These are phyloP conservation scores for Boletales sp. DNA, from an alignment of 768 basidiomycete genomes.

Conservation along the genomic window DNA sequence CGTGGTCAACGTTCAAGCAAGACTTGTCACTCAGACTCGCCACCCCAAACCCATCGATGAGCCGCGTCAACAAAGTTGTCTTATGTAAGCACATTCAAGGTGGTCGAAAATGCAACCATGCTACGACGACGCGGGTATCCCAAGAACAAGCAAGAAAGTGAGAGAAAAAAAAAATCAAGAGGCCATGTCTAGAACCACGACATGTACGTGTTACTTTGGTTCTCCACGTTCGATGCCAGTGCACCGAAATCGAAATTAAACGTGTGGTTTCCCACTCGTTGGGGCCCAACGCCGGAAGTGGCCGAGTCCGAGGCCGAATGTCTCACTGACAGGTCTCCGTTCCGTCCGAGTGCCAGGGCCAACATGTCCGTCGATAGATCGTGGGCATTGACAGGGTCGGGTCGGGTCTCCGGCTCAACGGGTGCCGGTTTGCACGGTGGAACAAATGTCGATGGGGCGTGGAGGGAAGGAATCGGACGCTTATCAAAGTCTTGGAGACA, in stretches of 20 bases:
- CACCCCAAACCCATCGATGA: conserved; percentile 6
- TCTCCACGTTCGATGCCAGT: conserved; percentile 50
- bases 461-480: conserved; percentile 15
- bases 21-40: conserved; percentile 5
- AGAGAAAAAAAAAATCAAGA: conserved; percentile 11
- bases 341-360: conserved; percentile 27
- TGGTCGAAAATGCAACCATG: neutral
- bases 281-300: conserved; percentile 21
- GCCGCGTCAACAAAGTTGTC: conserved; percentile 15
- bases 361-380: conserved; percentile 33
- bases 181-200: conserved; percentile 51
- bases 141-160: conserved; percentile 18
- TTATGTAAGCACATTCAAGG: conserved; percentile 26
- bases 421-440: conserved; percentile 13
- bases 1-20: conserved; percentile 15
- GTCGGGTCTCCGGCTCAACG: conserved; percentile 16
- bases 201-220: conserved; percentile 57
- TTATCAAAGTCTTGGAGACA: conserved; percentile 25
- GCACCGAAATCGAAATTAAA: conserved; percentile 65
- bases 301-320: conserved; percentile 17
- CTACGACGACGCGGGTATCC: conserved; percentile 6
- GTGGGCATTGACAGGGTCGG: conserved; percentile 18
- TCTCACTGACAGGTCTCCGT: conserved; percentile 23
- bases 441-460: conserved; percentile 23
- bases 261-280: conserved; percentile 49